Conservation (phyloP, 192 early-diverging fungal species). For the Coemansia sp. region DNA sequence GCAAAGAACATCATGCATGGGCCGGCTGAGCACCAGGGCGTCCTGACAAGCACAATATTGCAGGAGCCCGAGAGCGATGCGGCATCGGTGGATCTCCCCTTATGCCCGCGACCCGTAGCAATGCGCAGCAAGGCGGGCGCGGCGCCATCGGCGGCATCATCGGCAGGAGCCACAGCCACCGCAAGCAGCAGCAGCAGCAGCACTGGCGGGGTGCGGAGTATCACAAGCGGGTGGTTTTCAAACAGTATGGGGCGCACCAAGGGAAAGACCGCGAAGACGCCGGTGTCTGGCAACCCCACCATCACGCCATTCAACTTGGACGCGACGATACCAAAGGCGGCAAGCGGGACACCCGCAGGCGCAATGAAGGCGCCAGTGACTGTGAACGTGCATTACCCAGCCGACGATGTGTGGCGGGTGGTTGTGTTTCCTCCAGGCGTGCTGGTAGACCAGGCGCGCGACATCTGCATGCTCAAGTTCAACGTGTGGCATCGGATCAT, state of each 20-base stretch:
- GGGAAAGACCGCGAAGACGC: neutral
- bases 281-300: neutral
- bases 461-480: constrained; percentile 56
- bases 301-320: constrained; percentile 2
- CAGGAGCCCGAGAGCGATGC: neutral
- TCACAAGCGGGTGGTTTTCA: neutral
- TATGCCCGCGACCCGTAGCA: neutral
- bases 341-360: neutral
- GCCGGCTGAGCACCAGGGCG: neutral
- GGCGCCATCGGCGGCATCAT: neutral
- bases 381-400: constrained; percentile 43
- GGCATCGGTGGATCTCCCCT: neutral
- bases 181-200: neutral
- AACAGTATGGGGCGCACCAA: neutral
- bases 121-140: neutral
- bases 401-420: constrained; percentile 27
- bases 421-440: constrained; percentile 49
- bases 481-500: constrained; percentile 50
- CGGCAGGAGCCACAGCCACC: neutral
- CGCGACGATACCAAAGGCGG: neutral
- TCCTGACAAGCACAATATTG: neutral
- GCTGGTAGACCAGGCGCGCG: constrained; percentile 50
- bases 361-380: constrained; percentile 7
- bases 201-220: neutral
- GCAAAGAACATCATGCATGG: neutral